A percentile compares a stretch with the other conserved stretches of the same genome.
Evolutionary conservation across 1,139 yeast genomes (phyloP).

Genomic region (Yamadazyma mexicana): DNA sequence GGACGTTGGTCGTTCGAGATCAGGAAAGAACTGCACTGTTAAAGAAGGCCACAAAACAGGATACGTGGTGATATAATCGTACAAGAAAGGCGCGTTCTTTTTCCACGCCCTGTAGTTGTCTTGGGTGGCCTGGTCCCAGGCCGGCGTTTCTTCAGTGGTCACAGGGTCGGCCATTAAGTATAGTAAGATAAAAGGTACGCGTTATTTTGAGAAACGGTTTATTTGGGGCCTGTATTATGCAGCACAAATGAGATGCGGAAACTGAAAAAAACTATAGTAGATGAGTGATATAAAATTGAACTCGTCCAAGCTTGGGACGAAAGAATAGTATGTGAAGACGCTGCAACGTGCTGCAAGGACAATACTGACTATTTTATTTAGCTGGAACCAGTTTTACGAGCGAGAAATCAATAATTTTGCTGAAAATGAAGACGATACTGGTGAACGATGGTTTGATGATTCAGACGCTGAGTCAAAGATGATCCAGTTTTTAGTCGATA

Average conservation of each 20-base stretch:
- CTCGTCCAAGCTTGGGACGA: conserved; percentile 75
- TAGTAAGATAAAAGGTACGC: background rate
- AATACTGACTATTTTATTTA: conserved; percentile 27
- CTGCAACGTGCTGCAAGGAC: background rate
- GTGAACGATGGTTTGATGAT: conserved; percentile 96
- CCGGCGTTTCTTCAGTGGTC: background rate
- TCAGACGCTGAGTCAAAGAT: conserved; percentile 85
- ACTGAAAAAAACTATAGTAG: conserved; percentile 9
- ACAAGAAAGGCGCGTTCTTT: conserved; percentile 53
- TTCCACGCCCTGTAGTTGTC: conserved; percentile 51
- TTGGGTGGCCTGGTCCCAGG: conserved; percentile 21
- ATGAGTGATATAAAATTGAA: conserved; percentile 59
- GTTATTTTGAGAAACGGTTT: background rate
- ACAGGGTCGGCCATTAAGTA: background rate
- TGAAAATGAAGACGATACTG: conserved; percentile 77
- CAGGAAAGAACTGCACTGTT: conserved; percentile 57
- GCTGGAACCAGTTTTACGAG: conserved; percentile 87
- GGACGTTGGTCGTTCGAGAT: conserved; percentile 26
- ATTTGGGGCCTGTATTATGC: too few relatives aligned
- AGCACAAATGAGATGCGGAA: conserved; percentile 2
- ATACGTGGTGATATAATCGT: conserved; percentile 50
- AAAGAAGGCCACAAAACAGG: conserved; percentile 57
- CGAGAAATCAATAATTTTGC: conserved; percentile 69
- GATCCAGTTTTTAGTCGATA: conserved; percentile 57
- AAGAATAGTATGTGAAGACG: conserved; percentile 57